Base-by-base conservation (phyloP, 2,329 filamentous ascomycete species). In the Pleoardoris graminearum region DNA sequence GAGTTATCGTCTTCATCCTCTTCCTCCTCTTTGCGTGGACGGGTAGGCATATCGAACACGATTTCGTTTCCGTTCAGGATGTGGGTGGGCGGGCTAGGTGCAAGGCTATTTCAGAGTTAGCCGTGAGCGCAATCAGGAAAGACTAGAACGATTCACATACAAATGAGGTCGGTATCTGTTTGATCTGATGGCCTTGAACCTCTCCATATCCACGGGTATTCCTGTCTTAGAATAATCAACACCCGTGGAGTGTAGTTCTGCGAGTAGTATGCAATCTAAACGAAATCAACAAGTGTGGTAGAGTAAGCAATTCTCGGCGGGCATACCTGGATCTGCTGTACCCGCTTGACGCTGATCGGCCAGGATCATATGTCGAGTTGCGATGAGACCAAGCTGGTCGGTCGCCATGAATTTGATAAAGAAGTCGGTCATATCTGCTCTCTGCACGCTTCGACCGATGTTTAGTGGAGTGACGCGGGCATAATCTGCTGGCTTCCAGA, bases 341-440 rank as follows among this genome's bases (percentile, higher is more conserved):
- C 43, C 43, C 14, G 7, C 14, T 17, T 8, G 2, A 4, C 14
- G 5, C 22, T 46, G 63, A 57, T 79, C 76, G 3, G 76, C 76
- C 29, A 75, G 55, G 35, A 75, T 68, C 52, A 75, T 68, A 53
- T 79, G 77, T 14, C 69, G 67, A 41, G 63, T 76, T 14, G 71
- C 73, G 8, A 79, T 73, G 39, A 71, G 69, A 2, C 75, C 76
- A 0, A 79, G 62, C n/a, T 70, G 68, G 55, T 78, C 76, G 30
- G 68, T 73, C n/a, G 75, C 69, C 66, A 75, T 72, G 42, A 66
- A 71, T 21, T 67, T 77, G n/a, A 95, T 79, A 57, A 96, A 94
- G 71, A 93, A 94, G 10, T 88, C 77, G 0, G 85, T 85, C 75
- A 96, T 94, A 60, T 95, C 90, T 0, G 81, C 69, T 1, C 72